A percentile compares a stretch with the other conserved stretches of the same genome.
Evolutionary conservation across 1,284 basidiomycete species (phyloP).

Genomic region (Cryptococcus maquisensis): DNA sequence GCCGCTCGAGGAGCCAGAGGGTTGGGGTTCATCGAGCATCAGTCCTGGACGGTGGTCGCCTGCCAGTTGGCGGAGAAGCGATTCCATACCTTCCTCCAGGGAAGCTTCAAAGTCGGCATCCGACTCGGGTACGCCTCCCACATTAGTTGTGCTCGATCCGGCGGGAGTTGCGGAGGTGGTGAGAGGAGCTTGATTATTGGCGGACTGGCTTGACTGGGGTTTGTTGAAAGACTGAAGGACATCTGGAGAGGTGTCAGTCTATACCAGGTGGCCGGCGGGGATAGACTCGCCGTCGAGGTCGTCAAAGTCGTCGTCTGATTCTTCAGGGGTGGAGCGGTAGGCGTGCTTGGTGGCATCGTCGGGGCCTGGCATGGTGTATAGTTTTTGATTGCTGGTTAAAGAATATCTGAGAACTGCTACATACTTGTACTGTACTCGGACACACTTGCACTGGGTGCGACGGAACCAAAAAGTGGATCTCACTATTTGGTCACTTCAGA

Average conservation of each 20-base stretch:
- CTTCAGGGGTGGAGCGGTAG: conserved; percentile 7
- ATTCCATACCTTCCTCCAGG: conserved; percentile 77
- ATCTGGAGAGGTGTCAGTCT: conserved; percentile 21
- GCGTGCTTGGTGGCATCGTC: too few species aligned
- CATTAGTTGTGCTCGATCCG: conserved; percentile 3
- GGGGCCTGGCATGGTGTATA: too few species aligned
- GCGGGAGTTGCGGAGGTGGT: conserved; percentile 29
- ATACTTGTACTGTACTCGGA: too few species aligned
- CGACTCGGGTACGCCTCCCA: conserved; percentile 11
- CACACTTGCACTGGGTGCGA: too few species aligned
- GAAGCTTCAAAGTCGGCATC: conserved; percentile 62
- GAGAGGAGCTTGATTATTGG: conserved; percentile 18
- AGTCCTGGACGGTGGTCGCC: conserved; percentile 46
- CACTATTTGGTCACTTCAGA: too few species aligned
- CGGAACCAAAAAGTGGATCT: too few species aligned
- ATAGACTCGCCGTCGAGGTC: conserved; percentile 41
- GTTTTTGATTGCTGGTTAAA: too few species aligned
- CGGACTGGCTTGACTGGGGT: conserved; percentile 6
- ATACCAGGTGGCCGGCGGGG: neutral
- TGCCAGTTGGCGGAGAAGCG: conserved; percentile 67
- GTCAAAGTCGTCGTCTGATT: conserved; percentile 44
- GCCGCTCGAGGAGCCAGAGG: neutral
- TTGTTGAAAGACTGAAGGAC: conserved; percentile 44
- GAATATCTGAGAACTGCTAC: too few species aligned
- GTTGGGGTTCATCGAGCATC: conserved; percentile 20